A percentile compares a stretch with the other conserved stretches of the same genome.
Conservation (phyloP, 495 filamentous ascomycete species). For the Astrocystis sublimbata region DNA sequence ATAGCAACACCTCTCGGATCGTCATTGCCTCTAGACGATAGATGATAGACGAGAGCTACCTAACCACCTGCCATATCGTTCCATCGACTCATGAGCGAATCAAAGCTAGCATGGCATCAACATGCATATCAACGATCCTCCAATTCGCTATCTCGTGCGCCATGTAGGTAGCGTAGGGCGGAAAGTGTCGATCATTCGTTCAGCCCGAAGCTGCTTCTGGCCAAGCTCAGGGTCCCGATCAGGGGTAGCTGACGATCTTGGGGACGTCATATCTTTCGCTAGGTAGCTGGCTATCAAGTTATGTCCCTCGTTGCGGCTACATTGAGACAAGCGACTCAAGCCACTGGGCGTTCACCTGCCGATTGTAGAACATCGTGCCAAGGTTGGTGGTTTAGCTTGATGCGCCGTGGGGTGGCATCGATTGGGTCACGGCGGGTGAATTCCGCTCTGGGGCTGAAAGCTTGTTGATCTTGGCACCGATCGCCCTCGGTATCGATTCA, state of each 20-base stretch:
- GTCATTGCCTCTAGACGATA: neutral
- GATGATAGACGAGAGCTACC: neutral
- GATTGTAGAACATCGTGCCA: constrained; percentile 10
- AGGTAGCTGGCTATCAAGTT: no score
- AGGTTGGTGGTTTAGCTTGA: neutral
- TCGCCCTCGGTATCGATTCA: no score
- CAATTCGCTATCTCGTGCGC: neutral
- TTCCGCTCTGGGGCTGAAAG: constrained; percentile 3
- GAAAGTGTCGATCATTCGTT: constrained; percentile 11
- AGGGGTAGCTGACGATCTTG: neutral
- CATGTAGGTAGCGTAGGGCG: constrained; percentile 4
- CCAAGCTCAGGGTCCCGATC: neutral
- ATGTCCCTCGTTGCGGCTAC: no score
- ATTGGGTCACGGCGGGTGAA: constrained; percentile 1
- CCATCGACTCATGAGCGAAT: neutral
- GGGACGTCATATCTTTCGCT: neutral
- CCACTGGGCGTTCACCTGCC: constrained; percentile 12
- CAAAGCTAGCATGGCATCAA: neutral
- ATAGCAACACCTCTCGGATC: no score
- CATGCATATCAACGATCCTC: constrained; percentile 9
- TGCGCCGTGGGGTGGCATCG: neutral
- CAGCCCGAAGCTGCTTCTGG: neutral
- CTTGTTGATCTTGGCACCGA: no score
- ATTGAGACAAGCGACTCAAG: neutral
- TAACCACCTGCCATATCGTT: neutral